Evolutionary conservation across 192 early-diverging fungal species (phyloP).

Genomic region (Neocallimastix lanati): DNA sequence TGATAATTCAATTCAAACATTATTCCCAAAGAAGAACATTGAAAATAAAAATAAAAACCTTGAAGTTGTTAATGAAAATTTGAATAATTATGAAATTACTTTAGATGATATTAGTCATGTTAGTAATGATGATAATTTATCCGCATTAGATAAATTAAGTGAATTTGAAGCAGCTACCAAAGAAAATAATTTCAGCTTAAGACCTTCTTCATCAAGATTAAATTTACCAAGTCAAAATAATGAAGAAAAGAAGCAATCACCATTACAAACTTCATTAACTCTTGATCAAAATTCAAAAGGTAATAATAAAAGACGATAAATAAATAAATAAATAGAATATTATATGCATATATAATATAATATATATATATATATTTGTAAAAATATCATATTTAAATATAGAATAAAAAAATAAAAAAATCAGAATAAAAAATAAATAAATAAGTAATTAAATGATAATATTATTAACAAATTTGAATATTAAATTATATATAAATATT

Average conservation of each 20-base stretch:
- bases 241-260: neutral
- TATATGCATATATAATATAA: no score
- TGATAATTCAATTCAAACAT: neutral
- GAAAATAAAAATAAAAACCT: neutral
- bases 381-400: no score
- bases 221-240: neutral
- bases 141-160: neutral
- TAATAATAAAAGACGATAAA: neutral
- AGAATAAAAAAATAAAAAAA: no score
- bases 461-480: no score
- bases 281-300: neutral
- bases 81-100: neutral
- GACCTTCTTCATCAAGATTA: neutral
- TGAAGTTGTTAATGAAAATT: neutral
- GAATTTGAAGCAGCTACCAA: neutral
- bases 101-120: neutral
- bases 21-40: neutral
- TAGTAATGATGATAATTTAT: neutral
- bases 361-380: no score
- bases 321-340: neutral
- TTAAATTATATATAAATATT: no score
- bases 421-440: no score
- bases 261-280: neutral
- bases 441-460: no score
- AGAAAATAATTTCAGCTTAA: neutral